Base-by-base conservation (phyloP, 805 yeast species). In the Yarrowia porcina region DNA sequence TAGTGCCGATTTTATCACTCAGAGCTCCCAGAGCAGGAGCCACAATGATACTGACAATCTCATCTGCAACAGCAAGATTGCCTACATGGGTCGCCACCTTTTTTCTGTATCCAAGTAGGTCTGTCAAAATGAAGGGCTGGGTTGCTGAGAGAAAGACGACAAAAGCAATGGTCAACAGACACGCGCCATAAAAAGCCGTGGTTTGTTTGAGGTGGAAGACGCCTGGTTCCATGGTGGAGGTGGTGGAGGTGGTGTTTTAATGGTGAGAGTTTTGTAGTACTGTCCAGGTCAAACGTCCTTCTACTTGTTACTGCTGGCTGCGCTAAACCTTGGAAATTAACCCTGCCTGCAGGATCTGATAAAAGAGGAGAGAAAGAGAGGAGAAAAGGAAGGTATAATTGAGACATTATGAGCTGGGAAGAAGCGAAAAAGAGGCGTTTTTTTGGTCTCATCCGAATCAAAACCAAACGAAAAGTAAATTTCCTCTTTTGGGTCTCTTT, bases 11-110 rank as follows among this genome's bases (percentile, higher is more conserved):
- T 66, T 80, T 79, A 69, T 87, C 92, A 66, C 83, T 79, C 27
- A 84, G 68, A 0, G 87, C 81, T 3, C 92, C 93, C 66, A 86
- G 73, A 21, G 86, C 72, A 0, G 92, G 91, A 12, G 88, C 80
- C 17, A 79, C 67, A 0, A 77, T 50, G 57, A 87, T 80, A 5
- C 83, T 77, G 0, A 83, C 73, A 10, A 86, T 64, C 69, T 87
- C 91, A 70, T 87, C 91, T 17, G 79, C 80, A 42, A 84, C 80
- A 0, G 83, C 83, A 30, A 82, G 69, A 2, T 78, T 73, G 0
- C 85, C 84, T 28, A 80, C 78, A 61, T 77, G 78, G 38, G 77
- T 74, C 12, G 85, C 73, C 32, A 74, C 68, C 33, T 70, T 68
- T 13, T 70, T 66, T 3, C 72, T 54, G 35, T 71, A 66, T 1